These are phyloP conservation scores for Leccinum cinnamomeum DNA, from an alignment of 1,284 basidiomycete species.

Conservation along the genomic window DNA sequence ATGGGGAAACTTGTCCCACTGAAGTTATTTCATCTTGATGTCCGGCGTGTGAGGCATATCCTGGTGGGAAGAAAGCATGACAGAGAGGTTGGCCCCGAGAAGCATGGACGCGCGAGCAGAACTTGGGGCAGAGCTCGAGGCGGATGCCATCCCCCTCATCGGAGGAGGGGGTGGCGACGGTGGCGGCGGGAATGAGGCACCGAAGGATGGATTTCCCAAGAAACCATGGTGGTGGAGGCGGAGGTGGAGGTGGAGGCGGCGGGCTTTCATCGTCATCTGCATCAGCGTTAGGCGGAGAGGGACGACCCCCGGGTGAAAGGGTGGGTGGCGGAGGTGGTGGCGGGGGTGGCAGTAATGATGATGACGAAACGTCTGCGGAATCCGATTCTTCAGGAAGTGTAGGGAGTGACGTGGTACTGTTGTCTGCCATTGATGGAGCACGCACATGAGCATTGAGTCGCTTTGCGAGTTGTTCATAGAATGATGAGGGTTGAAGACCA, in stretches of 20 bases:
- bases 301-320: constrained; percentile 17
- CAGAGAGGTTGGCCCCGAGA: constrained; percentile 56
- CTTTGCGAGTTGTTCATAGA: constrained; percentile 61
- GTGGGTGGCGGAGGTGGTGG: constrained; percentile 33
- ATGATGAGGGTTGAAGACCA: constrained; percentile 43
- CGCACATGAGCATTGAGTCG: constrained; percentile 39
- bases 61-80: constrained; percentile 69
- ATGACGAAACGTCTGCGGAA: constrained; percentile 21
- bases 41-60: constrained; percentile 83
- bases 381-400: constrained; percentile 41
- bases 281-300: constrained; percentile 38
- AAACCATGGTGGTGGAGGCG: constrained; percentile 30
- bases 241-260: constrained; percentile 35
- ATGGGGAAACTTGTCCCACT: too few relatives aligned
- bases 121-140: constrained; percentile 41
- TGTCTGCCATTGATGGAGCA: constrained; percentile 29
- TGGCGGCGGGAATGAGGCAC: constrained; percentile 45
- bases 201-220: constrained; percentile 29
- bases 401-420: constrained; percentile 29
- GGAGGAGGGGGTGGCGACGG: constrained; percentile 49
- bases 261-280: constrained; percentile 26
- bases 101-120: constrained; percentile 61
- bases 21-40: constrained; percentile 96
- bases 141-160: constrained; percentile 31
- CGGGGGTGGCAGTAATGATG: constrained; percentile 36